Evolutionary conservation across 202 grass and related monocot genomes (phyloP).

Genomic region (Zizania palustris): DNA sequence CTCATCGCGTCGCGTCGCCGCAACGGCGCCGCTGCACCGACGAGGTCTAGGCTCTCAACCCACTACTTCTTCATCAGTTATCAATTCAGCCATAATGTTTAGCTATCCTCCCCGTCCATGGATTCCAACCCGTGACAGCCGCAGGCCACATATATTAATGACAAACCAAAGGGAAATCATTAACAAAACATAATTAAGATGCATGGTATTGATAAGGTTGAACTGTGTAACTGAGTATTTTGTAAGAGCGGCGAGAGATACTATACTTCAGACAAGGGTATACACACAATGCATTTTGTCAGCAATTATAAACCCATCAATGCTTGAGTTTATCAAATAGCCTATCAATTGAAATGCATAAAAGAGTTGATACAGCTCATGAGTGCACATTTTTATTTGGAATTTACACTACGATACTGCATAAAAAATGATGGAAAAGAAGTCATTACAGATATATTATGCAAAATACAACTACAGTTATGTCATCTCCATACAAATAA

Average conservation of each 20-base stretch:
- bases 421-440: conserved; percentile 22
- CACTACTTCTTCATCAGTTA: too few species aligned
- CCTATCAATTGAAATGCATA: conserved; percentile 37
- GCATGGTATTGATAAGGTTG: background rate
- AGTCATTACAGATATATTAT: conserved; percentile 23
- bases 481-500: conserved; percentile 12
- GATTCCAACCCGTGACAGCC: too few species aligned
- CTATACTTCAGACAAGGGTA: conserved; percentile 18
- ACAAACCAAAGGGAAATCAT: conserved; percentile 1
- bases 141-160: conserved; percentile 4
- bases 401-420: conserved; percentile 22
- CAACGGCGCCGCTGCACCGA: too few species aligned
- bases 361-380: conserved; percentile 20
- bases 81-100: too few species aligned
- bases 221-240: conserved; percentile 19
- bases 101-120: too few species aligned
- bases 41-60: too few species aligned
- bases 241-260: conserved; percentile 10
- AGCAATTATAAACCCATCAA: conserved; percentile 5
- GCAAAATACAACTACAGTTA: conserved; percentile 34
- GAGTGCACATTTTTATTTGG: conserved; percentile 30
- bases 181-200: conserved; percentile 23
- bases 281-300: conserved; percentile 35
- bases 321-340: conserved; percentile 3
- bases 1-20: too few species aligned